Evolutionary conservation across 768 basidiomycete species (phyloP).

Genomic region (Pholiota microspora): DNA sequence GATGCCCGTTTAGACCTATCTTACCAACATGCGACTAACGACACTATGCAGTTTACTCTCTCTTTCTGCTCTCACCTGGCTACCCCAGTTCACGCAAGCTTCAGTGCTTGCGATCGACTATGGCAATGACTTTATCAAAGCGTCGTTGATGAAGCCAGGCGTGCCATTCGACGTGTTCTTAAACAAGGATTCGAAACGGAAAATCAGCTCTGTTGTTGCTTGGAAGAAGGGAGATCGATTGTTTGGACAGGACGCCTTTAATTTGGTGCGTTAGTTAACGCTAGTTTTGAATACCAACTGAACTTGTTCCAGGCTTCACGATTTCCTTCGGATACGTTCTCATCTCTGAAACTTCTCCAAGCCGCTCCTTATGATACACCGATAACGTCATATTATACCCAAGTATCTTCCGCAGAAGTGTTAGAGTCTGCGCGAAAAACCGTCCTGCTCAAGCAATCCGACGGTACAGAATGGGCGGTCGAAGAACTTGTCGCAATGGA

Average conservation of each 20-base stretch:
- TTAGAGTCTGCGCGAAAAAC: constrained; percentile 58
- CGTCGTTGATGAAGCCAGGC: constrained; percentile 92
- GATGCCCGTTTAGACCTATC: constrained; percentile 22
- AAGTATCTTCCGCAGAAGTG: constrained; percentile 53
- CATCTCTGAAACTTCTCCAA: constrained; percentile 81
- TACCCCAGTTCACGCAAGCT: constrained; percentile 51
- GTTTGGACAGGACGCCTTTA: constrained; percentile 87
- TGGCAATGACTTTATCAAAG: constrained; percentile 97
- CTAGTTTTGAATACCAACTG: constrained; percentile 6
- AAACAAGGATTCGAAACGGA: constrained; percentile 96
- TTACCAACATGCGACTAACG: constrained; percentile 37
- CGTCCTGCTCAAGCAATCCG: constrained; percentile 55
- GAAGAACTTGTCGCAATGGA: constrained; percentile 97
- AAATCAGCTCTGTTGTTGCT: constrained; percentile 85
- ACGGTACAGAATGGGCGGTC: constrained; percentile 70
- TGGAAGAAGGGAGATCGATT: constrained; percentile 91
- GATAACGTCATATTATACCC: constrained; percentile 54
- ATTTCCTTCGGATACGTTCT: constrained; percentile 86
- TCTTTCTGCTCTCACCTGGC: constrained; percentile 32
- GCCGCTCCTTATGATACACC: constrained; percentile 65
- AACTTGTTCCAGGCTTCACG: constrained; percentile 73
- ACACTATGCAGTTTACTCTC: constrained; percentile 26
- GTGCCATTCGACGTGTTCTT: constrained; percentile 94
- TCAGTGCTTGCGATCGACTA: constrained; percentile 96
- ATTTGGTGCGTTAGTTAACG: constrained; percentile 58